Evolutionary conservation across 768 basidiomycete genomes (phyloP).

Genomic region (Boletus edulis): DNA sequence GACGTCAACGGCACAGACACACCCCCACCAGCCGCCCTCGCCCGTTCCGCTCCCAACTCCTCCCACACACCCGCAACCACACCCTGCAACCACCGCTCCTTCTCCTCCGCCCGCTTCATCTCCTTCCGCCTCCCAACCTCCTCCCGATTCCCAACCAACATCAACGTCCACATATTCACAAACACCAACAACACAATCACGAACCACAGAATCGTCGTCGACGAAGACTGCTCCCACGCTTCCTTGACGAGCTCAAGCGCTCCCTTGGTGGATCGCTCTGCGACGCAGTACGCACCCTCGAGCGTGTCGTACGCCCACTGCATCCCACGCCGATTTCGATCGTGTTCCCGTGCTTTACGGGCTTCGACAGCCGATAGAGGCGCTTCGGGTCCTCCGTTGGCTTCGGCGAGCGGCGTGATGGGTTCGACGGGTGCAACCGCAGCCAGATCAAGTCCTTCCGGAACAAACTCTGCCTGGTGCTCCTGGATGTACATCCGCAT

Average conservation of each 20-base stretch:
- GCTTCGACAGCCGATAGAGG: conserved; percentile 12
- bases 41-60: conserved; percentile 54
- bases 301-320: conserved; percentile 91
- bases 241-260: conserved; percentile 78
- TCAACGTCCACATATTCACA: conserved; percentile 74
- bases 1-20: conserved; percentile 16
- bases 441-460: conserved; percentile 69
- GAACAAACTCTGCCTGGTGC: conserved; percentile 87
- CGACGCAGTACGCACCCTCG: conserved; percentile 73
- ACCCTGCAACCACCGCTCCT: conserved; percentile 73
- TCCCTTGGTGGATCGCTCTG: conserved; percentile 62
- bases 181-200: conserved; percentile 71
- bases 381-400: conserved; percentile 4
- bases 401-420: conserved; percentile 26
- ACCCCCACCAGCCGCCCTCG: conserved; percentile 14
- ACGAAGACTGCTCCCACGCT: conserved; percentile 74
- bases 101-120: conserved; percentile 56
- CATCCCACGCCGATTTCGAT: conserved; percentile 67
- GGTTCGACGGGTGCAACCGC: conserved; percentile 48
- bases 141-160: conserved; percentile 46
- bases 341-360: conserved; percentile 58
- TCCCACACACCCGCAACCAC: conserved; percentile 73
- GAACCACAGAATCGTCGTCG: conserved; percentile 68
- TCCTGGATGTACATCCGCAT: conserved; percentile 89
- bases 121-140: conserved; percentile 45